Base-by-base conservation (phyloP, 371 early-diverging fungal species). In the Nematocida ironsii region DNA sequence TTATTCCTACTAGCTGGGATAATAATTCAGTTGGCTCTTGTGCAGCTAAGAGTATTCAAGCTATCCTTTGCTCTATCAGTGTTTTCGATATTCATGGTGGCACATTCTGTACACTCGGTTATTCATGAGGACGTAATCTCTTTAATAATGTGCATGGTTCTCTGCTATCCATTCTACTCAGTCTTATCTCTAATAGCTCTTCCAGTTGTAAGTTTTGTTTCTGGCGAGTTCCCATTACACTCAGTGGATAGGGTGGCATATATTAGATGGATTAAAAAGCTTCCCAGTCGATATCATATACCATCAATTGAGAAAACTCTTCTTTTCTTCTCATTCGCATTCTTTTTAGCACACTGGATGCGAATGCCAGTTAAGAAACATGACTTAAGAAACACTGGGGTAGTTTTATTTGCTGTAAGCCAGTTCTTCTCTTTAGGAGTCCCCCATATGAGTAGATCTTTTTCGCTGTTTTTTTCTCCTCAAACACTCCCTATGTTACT, bases 121-220 rank as follows among this genome's bases (percentile, higher is more conserved):
- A 75, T 75, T 39, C 76, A 75, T 42, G 76, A 75, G 44, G 76
- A 75, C 20, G 42, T 75, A 50, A 75, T 75, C 27, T 75, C 76
- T 56, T 18, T 75, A 11, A 9, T 39, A 23, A 56, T 66, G 55
- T 68, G 67, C 50, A 11, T 55, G 5, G 52, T 18, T 5, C 20
- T 64, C n/a, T 23, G 52, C n/a, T 5, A n/a, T 5, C 13, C n/a
- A 23, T 16, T 58, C 18, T 42, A 27, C 39, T 39, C 18, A 18
- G 2, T 23, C 20, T 25, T 18, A 7, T 13, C 23, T 9, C 11
- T 57, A n/a, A 18, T 58, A 25, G 33, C 1, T 5, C 45, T 60
- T 48, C 62, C 62, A 27, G 20, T 39, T 25, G 25, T 72, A 5
- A 11, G 40, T 7, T 50, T 75, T 20, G 9, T 69, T 6, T 68